Base-by-base conservation (phyloP, 2,329 filamentous ascomycete genomes). In the Xylariaceae sp. region DNA sequence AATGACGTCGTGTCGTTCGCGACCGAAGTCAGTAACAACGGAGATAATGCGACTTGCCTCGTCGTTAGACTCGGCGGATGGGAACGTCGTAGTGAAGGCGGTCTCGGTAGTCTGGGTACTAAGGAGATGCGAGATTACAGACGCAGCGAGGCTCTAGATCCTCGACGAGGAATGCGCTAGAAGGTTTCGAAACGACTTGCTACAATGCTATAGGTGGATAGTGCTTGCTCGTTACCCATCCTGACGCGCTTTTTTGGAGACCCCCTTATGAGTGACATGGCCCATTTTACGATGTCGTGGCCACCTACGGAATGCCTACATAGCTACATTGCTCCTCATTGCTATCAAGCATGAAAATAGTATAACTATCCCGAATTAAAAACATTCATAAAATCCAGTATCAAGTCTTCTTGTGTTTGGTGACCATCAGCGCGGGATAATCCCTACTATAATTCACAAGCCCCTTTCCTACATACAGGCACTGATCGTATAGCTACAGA, bases 61-160 rank as follows among this genome's bases (percentile, higher is more conserved):
- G 85, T 88, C 9, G 82, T 88, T 30, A 76, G 86, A 52, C 78
- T 89, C 0, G 86, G 86, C 18, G 86, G 86, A 5, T 88, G 86
- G 86, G 86, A 88, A 73, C 77, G 86, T 58, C 80, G 90, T 62
- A 85, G 81, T 53, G 92, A 97, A 72, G 94, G 94, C 3, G 94
- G 94, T 0, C 73, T 93, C 61, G 93, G 93, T 2, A 94, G 91
- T 70, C 73, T 97, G 72, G 90, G 92, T 2, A 97, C 93, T 3
- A 96, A 92, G 77, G 93, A 97, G 80, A 85, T 92, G 72, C 83
- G 94, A 62, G 91, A 96, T 66, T 92, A 88, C 75, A 85, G 92
- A 73, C 86, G 83, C 70, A 80, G 85, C 53, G 92, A 97, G 73
- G 92, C 93, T 4, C 78, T 84, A 64, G 89, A 96, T 78, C 92